These are phyloP conservation scores for Neurospora sp. DNA, from an alignment of 495 filamentous ascomycete genomes.

Conservation along the genomic window DNA sequence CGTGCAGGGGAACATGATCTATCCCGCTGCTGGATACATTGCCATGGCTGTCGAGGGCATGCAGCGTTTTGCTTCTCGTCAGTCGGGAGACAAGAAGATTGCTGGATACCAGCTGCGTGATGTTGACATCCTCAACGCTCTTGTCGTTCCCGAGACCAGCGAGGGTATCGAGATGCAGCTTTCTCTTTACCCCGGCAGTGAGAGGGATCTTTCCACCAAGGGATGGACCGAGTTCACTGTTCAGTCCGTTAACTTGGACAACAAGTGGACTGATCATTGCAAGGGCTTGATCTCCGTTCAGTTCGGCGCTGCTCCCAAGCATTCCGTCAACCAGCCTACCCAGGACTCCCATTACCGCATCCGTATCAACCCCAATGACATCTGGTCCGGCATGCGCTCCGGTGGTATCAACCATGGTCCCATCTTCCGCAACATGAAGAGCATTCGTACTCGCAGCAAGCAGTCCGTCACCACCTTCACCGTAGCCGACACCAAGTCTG, in stretches of 20 bases:
- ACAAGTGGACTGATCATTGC: conserved; percentile 25
- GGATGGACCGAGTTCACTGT: conserved; percentile 26
- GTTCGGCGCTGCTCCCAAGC: conserved; percentile 2
- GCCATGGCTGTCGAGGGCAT: conserved; percentile 41
- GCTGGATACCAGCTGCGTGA: conserved; percentile 29
- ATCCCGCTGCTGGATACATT: conserved; percentile 44
- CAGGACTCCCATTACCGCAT: conserved; percentile 12
- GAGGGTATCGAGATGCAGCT: conserved; percentile 30
- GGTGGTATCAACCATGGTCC: conserved; percentile 29
- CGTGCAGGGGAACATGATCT: conserved; percentile 31
- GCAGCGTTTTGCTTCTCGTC: conserved; percentile 5
- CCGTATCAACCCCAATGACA: conserved; percentile 11
- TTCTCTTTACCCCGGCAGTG: conserved; percentile 28
- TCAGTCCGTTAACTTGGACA: conserved; percentile 38
- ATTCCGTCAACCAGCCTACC: neutral
- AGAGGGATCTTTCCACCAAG: conserved; percentile 27
- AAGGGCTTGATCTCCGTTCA: conserved; percentile 20
- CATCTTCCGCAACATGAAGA: conserved; percentile 26
- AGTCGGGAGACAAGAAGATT: neutral
- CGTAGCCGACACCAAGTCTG: conserved; percentile 27
- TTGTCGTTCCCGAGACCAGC: conserved; percentile 30
- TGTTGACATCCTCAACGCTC: conserved; percentile 29
- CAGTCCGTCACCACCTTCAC: conserved; percentile 16
- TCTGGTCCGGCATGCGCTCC: conserved; percentile 19
- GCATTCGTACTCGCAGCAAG: conserved; percentile 13